A percentile compares a stretch with the other conserved stretches of the same genome.
Evolutionary conservation across 139 green algal species (phyloP).

Genomic region (Chlamydomonas asymmetrica): DNA sequence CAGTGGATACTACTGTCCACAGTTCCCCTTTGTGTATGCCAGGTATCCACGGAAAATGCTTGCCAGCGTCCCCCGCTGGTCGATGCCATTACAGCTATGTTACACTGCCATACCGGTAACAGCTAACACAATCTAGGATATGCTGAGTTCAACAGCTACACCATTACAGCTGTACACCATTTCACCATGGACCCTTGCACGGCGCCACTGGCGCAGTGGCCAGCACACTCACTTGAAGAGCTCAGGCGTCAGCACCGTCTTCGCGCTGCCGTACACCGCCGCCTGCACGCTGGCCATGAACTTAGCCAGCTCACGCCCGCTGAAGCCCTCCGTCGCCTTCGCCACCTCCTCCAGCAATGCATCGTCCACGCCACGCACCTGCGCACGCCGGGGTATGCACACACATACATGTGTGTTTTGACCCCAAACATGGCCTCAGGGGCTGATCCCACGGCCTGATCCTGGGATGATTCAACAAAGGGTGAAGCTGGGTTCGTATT

Average conservation of each 20-base stretch:
- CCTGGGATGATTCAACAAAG: neutral
- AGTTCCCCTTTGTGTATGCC: too few species aligned
- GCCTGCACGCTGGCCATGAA: slow-evolving; percentile 89
- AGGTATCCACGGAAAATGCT: too few species aligned
- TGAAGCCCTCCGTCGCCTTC: slow-evolving; percentile 82
- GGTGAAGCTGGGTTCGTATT: neutral
- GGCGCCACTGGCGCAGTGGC: too few species aligned
- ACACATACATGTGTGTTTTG: slow-evolving; percentile 11
- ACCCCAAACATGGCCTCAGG: too few species aligned
- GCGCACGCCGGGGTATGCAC: slow-evolving; percentile 64
- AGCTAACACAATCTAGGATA: too few species aligned
- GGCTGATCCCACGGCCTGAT: too few species aligned
- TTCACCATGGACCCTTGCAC: slow-evolving; percentile 60
- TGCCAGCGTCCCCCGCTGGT: too few species aligned
- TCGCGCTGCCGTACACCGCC: slow-evolving; percentile 82
- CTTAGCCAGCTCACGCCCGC: slow-evolving; percentile 93
- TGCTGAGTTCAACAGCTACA: too few species aligned
- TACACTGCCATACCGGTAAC: too few species aligned
- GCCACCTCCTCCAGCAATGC: slow-evolving; percentile 69
- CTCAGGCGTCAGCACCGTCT: slow-evolving; percentile 69
- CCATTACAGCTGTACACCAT: too few species aligned
- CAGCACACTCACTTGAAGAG: slow-evolving; percentile 68
- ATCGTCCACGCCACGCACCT: slow-evolving; percentile 42
- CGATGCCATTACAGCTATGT: too few species aligned
- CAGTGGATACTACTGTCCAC: too few species aligned